phyloP scores from a whole-genome alignment of 2,329 filamentous ascomycete genomes.

The Curvularia sp. region DNA sequence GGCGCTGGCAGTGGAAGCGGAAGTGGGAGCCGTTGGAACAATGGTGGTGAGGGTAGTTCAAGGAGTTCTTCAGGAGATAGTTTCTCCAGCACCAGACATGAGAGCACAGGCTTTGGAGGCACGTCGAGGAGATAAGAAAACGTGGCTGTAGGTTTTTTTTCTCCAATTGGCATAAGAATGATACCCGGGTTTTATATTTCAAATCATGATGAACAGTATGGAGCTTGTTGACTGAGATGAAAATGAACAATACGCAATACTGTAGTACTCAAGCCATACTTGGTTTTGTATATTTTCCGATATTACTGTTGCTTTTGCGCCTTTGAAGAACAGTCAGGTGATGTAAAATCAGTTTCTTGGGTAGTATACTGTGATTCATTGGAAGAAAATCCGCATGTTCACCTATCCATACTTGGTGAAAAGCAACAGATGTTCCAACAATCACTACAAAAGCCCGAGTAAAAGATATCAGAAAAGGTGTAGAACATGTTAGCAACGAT shows the following conservation, averaged over 20 bases:
- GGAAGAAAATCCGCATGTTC: neutral
- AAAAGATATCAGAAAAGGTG: neutral
- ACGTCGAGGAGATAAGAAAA: constrained; percentile 57
- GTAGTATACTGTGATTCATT: neutral
- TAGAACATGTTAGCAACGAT: neutral
- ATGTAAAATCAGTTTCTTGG: neutral
- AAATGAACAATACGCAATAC: no score
- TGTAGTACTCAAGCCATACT: no score
- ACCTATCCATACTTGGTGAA: neutral
- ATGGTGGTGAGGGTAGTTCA: constrained; percentile 50
- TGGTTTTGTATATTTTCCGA: no score
- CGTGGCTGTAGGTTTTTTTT: constrained; percentile 3
- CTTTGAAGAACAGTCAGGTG: neutral
- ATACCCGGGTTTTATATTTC: constrained; percentile 33
- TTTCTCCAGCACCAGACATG: constrained; percentile 61
- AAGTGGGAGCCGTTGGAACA: constrained; percentile 43
- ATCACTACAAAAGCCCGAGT: neutral
- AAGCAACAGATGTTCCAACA: neutral
- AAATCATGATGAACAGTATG: neutral
- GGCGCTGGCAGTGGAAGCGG: constrained; percentile 44
- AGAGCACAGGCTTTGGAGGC: constrained; percentile 77
- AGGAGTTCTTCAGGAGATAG: constrained; percentile 46
- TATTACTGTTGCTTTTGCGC: neutral
- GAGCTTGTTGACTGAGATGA: neutral
- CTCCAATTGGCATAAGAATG: constrained; percentile 38